Percentiles rank a stretch among this genome's conserved stretches.
phyloP scores from a whole-genome alignment of 208 protist species.

The Phytomonas serpens region DNA sequence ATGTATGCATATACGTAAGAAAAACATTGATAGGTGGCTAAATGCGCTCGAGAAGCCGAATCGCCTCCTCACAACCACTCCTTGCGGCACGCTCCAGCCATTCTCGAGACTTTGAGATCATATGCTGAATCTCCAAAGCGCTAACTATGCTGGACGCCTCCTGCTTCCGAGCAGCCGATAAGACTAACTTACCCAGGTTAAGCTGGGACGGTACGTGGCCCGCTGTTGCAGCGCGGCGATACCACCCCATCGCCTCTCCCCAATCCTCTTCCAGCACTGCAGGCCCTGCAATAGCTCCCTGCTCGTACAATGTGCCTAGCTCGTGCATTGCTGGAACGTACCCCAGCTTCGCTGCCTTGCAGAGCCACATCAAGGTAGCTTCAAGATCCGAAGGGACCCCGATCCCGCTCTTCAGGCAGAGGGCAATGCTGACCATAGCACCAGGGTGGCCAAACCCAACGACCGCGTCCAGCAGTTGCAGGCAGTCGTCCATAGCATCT shows the following conservation, averaged over 20 bases:
- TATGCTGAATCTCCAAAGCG: slow-evolving; percentile 14
- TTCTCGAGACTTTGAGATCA: slow-evolving; percentile 25
- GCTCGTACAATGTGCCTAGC: slow-evolving; percentile 59
- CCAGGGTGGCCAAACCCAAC: slow-evolving; percentile 34
- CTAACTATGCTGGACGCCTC: background rate
- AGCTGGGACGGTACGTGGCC: slow-evolving; percentile 61
- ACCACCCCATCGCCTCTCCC: slow-evolving; percentile 68
- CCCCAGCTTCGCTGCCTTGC: slow-evolving; percentile 37
- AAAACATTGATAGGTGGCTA: background rate
- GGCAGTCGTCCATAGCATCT: background rate
- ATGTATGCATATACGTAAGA: background rate
- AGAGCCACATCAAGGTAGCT: slow-evolving; percentile 51
- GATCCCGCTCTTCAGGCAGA: slow-evolving; percentile 50
- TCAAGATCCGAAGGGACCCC: slow-evolving; percentile 29
- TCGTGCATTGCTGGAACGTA: slow-evolving; percentile 82
- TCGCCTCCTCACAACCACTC: slow-evolving; percentile 46
- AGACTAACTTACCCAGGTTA: slow-evolving; percentile 68
- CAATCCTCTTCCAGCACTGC: slow-evolving; percentile 40
- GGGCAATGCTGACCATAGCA: slow-evolving; percentile 60
- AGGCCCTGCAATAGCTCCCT: slow-evolving; percentile 15
- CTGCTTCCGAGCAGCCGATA: slow-evolving; percentile 30
- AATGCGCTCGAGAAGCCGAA: slow-evolving; percentile 25
- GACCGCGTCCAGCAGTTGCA: slow-evolving; percentile 42
- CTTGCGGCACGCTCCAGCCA: slow-evolving; percentile 53
- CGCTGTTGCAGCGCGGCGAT: slow-evolving; percentile 37